phyloP scores from a whole-genome alignment of 129 eudicot genomes.

The Ambrosia trifida region DNA sequence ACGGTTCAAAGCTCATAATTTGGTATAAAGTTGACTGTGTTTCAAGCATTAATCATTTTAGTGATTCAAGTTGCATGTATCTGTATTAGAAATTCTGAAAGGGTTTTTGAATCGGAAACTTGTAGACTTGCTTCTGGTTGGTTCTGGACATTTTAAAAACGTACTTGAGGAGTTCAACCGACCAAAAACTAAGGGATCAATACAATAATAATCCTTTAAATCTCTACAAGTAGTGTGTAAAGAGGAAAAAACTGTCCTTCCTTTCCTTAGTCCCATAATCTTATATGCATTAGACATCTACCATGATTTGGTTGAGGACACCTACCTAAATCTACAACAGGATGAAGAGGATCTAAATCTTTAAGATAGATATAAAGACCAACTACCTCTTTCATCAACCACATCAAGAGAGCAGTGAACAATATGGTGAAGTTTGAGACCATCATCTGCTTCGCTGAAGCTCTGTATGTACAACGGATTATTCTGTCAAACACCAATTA shows the following conservation, averaged over 20 bases:
- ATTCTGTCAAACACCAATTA: constrained; percentile 54
- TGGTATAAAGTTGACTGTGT: too few species aligned
- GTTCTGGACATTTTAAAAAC: not conserved
- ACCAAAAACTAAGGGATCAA: too few species aligned
- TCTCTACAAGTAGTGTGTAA: not conserved
- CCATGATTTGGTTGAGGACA: too few species aligned
- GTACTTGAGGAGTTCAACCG: not conserved
- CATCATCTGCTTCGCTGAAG: constrained; percentile 92
- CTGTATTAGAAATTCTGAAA: not conserved
- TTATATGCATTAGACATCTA: too few species aligned
- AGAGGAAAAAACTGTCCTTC: not conserved
- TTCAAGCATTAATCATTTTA: not conserved
- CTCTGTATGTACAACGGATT: constrained; percentile 94
- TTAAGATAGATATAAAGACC: too few species aligned
- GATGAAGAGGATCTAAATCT: too few species aligned
- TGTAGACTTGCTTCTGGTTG: constrained; percentile 1
- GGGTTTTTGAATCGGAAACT: not conserved
- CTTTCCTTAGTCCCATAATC: too few species aligned
- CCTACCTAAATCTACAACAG: not conserved
- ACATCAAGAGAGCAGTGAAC: constrained; percentile 98
- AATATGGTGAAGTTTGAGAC: constrained; percentile 94
- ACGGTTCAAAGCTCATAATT: too few species aligned
- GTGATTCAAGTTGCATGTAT: not conserved
- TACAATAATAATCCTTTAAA: too few species aligned
- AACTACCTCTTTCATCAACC: constrained; percentile 97